Conservation (phyloP, 257 asterid species). For the Solanum pinnatisectum region DNA sequence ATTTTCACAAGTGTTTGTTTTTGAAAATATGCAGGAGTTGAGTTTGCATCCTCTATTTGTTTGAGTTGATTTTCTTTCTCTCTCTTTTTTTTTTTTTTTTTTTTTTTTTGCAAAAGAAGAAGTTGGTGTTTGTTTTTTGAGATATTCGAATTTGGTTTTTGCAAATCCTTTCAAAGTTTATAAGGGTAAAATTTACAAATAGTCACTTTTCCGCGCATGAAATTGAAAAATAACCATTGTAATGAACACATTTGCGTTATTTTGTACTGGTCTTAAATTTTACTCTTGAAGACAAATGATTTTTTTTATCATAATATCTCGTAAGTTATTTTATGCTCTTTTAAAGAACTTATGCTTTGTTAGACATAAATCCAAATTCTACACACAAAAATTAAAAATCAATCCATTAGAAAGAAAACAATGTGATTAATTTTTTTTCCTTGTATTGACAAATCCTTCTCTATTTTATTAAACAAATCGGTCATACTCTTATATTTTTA, state of each 20-base stretch:
- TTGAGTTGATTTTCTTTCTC: background rate
- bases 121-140: background rate
- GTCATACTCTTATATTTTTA: background rate
- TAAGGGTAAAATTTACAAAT: background rate
- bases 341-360: no score
- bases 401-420: no score
- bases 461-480: background rate
- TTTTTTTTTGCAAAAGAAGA: background rate
- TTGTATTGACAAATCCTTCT: background rate
- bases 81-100: no score
- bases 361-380: no score
- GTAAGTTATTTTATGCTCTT: rapidly evolving
- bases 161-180: background rate
- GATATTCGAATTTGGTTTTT: background rate
- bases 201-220: background rate
- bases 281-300: no score
- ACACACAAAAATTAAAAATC: no score
- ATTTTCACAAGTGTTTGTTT: background rate
- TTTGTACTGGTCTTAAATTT: background rate
- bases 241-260: background rate
- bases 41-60: background rate
- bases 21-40: background rate
- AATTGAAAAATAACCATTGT: background rate
- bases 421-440: background rate
- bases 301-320: background rate